Base-by-base conservation (phyloP, 768 basidiomycete species). In the Cantharellus cinnabarinus region DNA sequence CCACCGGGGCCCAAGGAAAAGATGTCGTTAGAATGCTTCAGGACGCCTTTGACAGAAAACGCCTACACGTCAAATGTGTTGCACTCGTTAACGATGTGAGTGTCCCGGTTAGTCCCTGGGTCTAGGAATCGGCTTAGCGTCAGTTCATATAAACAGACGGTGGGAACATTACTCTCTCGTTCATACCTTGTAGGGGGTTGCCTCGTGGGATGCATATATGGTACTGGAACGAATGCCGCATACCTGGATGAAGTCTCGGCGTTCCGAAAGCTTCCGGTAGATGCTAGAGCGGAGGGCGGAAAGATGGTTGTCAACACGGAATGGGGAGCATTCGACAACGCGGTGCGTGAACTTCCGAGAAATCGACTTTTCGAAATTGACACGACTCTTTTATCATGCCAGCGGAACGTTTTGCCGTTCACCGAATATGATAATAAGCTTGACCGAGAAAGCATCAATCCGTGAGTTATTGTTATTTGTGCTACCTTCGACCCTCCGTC, bases 311-410 rank as follows among this genome's bases (percentile, higher is more conserved):
- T 98, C 59, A 99, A 99, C 72, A 88, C 88, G 4, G 95, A 98
- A 72, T 98, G 94, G 95, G 95, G 95, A 62, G 95, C 81, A 35
- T 95, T 98, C 72, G 88, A 99, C 70, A 98, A 95, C 70, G 77
- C 81, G 56, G 90, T 89, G 68, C 64, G 80, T 70, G 42, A n/a
- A 48, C 5, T 7, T 48, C 50, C 44, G 42, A 5, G 62, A 10
- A 3, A 55, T 53, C 39, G 34, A 29, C 61, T 52, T 10, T 59
- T 39, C 3, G 42, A 44, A 42, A 7, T 54, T 40, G 53, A 39
- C 39, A 54, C 4, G 7, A 60, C 38, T 48, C 53, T 4, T 42
- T 60, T 56, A 50, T 48, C n/a, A 42, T 65, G 5, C 41, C 63
- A 93, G 83, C 82, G 93, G 59, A 75, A 78, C 5, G 80, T 83